Conservation (phyloP, 495 filamentous ascomycete species). For the Aspergillus sparsus region DNA sequence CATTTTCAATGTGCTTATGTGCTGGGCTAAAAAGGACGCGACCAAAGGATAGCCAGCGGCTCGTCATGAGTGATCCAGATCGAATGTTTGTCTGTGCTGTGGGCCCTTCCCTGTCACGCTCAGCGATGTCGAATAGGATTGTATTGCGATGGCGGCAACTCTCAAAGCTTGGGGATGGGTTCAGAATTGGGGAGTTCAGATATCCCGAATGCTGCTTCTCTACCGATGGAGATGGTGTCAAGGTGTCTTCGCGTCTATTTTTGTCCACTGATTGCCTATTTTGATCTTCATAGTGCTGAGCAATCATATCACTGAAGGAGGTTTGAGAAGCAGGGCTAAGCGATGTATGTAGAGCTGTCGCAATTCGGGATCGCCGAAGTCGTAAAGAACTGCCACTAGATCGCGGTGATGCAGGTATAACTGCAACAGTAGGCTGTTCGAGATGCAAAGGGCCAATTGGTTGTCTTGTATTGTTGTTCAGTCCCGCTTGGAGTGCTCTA, state of each 20-base stretch:
- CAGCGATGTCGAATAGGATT: conserved; percentile 48
- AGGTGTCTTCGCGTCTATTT: conserved; percentile 1
- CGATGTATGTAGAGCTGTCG: conserved; percentile 43
- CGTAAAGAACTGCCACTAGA: conserved; percentile 39
- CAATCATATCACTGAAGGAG: conserved; percentile 43
- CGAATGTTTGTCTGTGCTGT: conserved; percentile 78
- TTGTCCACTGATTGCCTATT: conserved; percentile 18
- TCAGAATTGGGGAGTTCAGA: conserved; percentile 33
- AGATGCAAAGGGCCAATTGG: conserved; percentile 9
- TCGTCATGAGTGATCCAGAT: conserved; percentile 75
- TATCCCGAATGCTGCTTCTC: conserved; percentile 35
- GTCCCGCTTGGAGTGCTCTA: conserved; percentile 42
- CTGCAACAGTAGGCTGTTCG: conserved; percentile 25
- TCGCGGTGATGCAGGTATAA: conserved; percentile 29
- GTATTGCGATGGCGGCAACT: conserved; percentile 42
- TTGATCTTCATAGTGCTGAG: conserved; percentile 31
- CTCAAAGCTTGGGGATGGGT: conserved; percentile 35
- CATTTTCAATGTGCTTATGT: conserved; percentile 72
- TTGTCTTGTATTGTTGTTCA: conserved; percentile 27
- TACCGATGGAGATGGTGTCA: conserved; percentile 15
- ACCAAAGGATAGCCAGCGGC: conserved; percentile 91
- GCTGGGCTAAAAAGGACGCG: conserved; percentile 93
- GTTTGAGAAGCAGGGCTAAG: conserved; percentile 42
- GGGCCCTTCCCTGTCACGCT: conserved; percentile 61
- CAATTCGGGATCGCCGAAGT: conserved; percentile 46